Percentiles rank a stretch among this genome's conserved stretches.
phyloP scores from a whole-genome alignment of 2,329 filamentous ascomycete genomes.

The Arachnomyces sp. region DNA sequence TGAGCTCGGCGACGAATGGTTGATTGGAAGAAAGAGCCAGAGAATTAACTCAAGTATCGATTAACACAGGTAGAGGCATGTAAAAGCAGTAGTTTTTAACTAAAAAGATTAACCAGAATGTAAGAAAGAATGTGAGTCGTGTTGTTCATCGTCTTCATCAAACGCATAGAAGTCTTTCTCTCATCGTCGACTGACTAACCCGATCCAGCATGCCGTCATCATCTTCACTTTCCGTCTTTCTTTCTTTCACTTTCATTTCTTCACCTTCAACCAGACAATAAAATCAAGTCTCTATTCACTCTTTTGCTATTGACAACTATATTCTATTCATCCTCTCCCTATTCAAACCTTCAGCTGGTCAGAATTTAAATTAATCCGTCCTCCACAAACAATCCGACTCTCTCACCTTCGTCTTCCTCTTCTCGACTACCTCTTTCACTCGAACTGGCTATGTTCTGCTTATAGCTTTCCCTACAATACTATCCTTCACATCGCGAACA shows the following conservation, averaged over 20 bases:
- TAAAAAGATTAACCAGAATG: not conserved
- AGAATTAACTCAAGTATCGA: not conserved
- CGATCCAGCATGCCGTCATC: slow-evolving; percentile 1
- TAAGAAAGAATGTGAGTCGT: slow-evolving; percentile 4
- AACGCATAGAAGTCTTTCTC: not conserved
- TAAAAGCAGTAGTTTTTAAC: slow-evolving; percentile 1
- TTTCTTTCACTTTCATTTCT: not conserved
- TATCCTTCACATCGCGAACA: slow-evolving; percentile 12
- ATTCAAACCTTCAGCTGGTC: no score
- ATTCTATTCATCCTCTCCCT: no score
- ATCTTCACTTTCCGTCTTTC: not conserved
- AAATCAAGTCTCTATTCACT: not conserved
- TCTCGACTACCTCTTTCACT: slow-evolving; percentile 11
- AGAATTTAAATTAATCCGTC: no score
- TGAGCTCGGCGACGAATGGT: slow-evolving; percentile 1
- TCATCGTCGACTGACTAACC: no score
- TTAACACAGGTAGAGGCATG: not conserved
- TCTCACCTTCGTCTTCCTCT: slow-evolving; percentile 6
- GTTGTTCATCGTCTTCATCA: slow-evolving; percentile 1
- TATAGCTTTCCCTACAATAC: no score
- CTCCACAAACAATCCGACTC: no score
- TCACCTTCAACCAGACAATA: not conserved
- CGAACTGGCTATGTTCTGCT: no score
- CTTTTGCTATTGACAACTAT: slow-evolving; percentile 9
- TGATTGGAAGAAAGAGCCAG: not conserved